Evolutionary conservation across 768 basidiomycete genomes (phyloP).

Genomic region (Lanmaoa rubissima): DNA sequence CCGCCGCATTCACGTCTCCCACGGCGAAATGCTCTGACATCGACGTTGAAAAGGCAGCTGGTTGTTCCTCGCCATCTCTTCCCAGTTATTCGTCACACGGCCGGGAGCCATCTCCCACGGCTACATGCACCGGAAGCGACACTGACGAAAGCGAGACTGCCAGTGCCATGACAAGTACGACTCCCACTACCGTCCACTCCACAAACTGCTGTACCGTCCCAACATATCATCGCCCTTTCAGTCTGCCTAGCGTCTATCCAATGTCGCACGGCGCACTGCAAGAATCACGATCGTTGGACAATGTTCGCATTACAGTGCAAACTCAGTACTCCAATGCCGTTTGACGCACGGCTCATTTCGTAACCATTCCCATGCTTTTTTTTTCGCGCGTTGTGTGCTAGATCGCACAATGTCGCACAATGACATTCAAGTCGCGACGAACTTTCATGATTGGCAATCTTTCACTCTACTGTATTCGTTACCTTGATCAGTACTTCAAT

Average conservation of each 20-base stretch:
- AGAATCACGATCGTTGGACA: slow-evolving; percentile 1
- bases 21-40: neutral
- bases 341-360: slow-evolving; percentile 3
- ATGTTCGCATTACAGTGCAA: slow-evolving; percentile 15
- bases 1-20: neutral
- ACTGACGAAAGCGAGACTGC: neutral
- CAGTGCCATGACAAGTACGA: neutral
- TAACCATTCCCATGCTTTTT: neutral
- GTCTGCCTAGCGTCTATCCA: slow-evolving; percentile 7
- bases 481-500: slow-evolving; percentile 1
- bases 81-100: slow-evolving; percentile 7
- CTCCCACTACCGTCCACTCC: neutral
- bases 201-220: slow-evolving; percentile 1
- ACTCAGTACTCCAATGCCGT: slow-evolving; percentile 1
- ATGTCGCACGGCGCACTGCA: neutral
- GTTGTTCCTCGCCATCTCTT: slow-evolving; percentile 15
- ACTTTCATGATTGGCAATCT: slow-evolving; percentile 10
- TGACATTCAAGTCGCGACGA: slow-evolving; percentile 4
- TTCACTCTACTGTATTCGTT: neutral
- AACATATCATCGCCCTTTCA: slow-evolving; percentile 19
- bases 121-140: neutral
- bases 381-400: slow-evolving; percentile 3
- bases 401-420: slow-evolving; percentile 18
- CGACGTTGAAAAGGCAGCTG: slow-evolving; percentile 18
- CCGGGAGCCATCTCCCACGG: neutral